phyloP scores from a whole-genome alignment of 202 grass and related monocot species.

The Dendrocalamus latiflorus region DNA sequence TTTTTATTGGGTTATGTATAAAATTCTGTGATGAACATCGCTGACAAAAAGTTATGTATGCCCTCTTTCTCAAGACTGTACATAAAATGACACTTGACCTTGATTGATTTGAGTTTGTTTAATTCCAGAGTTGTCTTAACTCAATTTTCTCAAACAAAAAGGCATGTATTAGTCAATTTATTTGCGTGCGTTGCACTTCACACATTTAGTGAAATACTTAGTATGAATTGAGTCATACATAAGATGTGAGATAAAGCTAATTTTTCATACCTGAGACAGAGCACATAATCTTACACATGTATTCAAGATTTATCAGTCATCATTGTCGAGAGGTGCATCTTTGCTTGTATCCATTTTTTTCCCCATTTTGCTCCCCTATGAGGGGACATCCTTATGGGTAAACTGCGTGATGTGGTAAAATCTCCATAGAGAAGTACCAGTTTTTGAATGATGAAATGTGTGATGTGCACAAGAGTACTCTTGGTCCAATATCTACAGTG shows the following conservation, averaged over 20 bases:
- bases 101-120: neutral
- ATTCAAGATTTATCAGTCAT: neutral
- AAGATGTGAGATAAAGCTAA: neutral
- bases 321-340: too few relatives aligned
- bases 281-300: neutral
- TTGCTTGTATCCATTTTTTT: too few relatives aligned
- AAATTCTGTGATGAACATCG: neutral
- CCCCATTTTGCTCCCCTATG: neutral
- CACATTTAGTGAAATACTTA: neutral
- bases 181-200: neutral
- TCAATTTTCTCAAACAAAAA: slow-evolving; percentile 15
- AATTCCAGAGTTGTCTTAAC: neutral
- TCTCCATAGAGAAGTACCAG: too few relatives aligned
- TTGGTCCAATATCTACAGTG: neutral
- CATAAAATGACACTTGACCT: neutral
- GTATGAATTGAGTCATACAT: neutral
- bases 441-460: neutral
- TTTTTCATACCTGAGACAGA: neutral
- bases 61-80: neutral
- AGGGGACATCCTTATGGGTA: neutral
- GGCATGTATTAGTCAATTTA: neutral
- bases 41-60: neutral
- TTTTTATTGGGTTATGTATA: slow-evolving; percentile 3
- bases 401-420: neutral
- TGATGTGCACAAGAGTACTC: neutral